Evolutionary conservation across 257 asterid genomes (phyloP).

Genomic region (Solanum lycopersicoides): DNA sequence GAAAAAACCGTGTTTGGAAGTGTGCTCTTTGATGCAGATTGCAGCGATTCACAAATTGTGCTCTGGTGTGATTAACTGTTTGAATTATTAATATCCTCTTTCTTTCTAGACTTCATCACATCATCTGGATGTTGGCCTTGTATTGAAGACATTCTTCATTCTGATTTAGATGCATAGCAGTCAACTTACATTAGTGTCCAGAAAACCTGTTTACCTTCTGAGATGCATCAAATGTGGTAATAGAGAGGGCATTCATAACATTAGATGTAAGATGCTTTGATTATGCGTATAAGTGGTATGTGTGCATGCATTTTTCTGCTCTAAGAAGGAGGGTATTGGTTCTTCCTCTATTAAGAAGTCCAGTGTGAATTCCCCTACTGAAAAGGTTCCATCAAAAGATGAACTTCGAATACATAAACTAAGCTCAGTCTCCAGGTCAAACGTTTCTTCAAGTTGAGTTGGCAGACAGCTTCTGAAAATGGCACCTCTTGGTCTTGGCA

Average conservation of each 20-base stretch:
- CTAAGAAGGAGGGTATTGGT: background rate
- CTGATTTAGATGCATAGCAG: background rate
- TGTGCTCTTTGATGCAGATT: background rate
- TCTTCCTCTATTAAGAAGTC: background rate
- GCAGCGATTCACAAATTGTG: background rate
- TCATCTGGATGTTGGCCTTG: background rate
- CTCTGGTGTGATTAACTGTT: background rate
- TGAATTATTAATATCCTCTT: background rate
- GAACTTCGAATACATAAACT: background rate
- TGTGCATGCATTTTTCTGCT: background rate
- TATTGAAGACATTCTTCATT: background rate
- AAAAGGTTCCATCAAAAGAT: background rate
- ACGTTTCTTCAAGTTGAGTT: background rate
- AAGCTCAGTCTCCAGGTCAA: background rate
- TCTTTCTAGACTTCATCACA: background rate
- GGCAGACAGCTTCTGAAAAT: background rate
- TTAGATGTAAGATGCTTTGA: background rate
- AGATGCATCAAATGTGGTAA: background rate
- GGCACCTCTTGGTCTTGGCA: background rate
- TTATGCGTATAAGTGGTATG: background rate
- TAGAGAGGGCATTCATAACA: background rate
- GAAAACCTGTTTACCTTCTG: background rate
- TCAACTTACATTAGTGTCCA: background rate
- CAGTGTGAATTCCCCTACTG: background rate
- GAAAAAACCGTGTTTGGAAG: background rate